These are phyloP conservation scores for Fusarium pseudonygamai DNA, from an alignment of 2,329 filamentous ascomycete species.

Conservation along the genomic window DNA sequence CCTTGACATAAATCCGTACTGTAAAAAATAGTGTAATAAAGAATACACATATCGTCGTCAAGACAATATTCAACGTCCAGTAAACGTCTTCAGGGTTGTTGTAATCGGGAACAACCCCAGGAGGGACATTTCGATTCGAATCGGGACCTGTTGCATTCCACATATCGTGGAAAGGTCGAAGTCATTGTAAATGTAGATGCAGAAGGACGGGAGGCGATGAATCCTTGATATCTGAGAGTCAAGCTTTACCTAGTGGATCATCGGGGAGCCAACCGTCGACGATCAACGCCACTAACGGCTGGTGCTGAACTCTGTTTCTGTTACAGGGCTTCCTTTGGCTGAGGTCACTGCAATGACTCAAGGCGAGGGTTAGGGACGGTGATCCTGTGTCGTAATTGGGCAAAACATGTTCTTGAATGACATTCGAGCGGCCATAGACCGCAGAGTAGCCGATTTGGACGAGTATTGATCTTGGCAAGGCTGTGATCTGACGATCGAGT, in stretches of 20 bases:
- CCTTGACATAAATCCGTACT: slow-evolving; percentile 30
- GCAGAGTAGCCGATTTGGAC: neutral
- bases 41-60: slow-evolving; percentile 17
- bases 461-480: slow-evolving; percentile 43
- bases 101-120: slow-evolving; percentile 31
- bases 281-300: slow-evolving; percentile 13
- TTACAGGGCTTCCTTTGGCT: neutral
- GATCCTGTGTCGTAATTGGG: slow-evolving; percentile 8
- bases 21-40: slow-evolving; percentile 20
- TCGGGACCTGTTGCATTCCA: slow-evolving; percentile 40
- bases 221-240: neutral
- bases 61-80: slow-evolving; percentile 30
- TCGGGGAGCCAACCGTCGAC: neutral
- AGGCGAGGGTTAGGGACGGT: neutral
- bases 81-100: slow-evolving; percentile 29
- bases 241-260: neutral
- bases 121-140: slow-evolving; percentile 35
- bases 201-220: neutral
- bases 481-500: neutral
- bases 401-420: neutral
- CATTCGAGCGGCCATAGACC: neutral
- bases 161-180: slow-evolving; percentile 20
- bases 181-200: slow-evolving; percentile 2
- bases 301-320: slow-evolving; percentile 12
- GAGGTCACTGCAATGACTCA: slow-evolving; percentile 7